Conservation (phyloP, 2,329 filamentous ascomycete species). For the Pseudocercospora cruenta region DNA sequence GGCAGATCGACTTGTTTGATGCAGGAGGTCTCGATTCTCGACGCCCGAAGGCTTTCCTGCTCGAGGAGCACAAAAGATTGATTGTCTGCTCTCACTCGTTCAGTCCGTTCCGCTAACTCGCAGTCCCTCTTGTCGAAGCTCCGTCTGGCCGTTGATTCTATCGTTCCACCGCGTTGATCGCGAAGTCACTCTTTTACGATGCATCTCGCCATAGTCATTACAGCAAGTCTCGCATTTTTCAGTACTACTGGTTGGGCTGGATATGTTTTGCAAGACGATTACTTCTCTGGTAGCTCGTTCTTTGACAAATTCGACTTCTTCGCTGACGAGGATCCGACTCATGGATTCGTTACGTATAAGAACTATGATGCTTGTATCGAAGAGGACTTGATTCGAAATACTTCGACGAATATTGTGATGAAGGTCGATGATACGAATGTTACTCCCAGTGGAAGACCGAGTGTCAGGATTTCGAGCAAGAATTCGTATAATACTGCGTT, state of each 20-base stretch:
- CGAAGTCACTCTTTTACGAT: constrained; percentile 7
- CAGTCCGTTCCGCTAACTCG: neutral
- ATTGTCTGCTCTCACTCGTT: neutral
- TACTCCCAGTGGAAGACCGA: constrained; percentile 63
- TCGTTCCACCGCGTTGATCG: constrained; percentile 8
- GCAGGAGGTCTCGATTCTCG: neutral
- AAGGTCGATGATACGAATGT: constrained; percentile 44
- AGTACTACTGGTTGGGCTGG: constrained; percentile 34
- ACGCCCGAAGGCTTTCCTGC: neutral
- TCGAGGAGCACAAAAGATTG: neutral
- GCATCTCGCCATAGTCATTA: constrained; percentile 12
- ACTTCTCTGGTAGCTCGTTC: constrained; percentile 49
- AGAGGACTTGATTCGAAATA: constrained; percentile 30
- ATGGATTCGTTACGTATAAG: constrained; percentile 74
- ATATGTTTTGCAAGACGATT: constrained; percentile 52
- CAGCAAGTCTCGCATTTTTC: constrained; percentile 24
- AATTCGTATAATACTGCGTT: constrained; percentile 67
- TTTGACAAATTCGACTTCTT: constrained; percentile 59
- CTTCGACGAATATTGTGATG: constrained; percentile 35
- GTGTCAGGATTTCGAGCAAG: constrained; percentile 71
- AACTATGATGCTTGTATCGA: constrained; percentile 57
- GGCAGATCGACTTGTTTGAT: constrained; percentile 5
- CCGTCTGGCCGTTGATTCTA: too few species aligned
- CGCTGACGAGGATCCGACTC: constrained; percentile 66
- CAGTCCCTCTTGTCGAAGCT: too few species aligned